These are phyloP conservation scores for Gamsiella multidivaricata DNA, from an alignment of 192 early-diverging fungal genomes.

Conservation along the genomic window DNA sequence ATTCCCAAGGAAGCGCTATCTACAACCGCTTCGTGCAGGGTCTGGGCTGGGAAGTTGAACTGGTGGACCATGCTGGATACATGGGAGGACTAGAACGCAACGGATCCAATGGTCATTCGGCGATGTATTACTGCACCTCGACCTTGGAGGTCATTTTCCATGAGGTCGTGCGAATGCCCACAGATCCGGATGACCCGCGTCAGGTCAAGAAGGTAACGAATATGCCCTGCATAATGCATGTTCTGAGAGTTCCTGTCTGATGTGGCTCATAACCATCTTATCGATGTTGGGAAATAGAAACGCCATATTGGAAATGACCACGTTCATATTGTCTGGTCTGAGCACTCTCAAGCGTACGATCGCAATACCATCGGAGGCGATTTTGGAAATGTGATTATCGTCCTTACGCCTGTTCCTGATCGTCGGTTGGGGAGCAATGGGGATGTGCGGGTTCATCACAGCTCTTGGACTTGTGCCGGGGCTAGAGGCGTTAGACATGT, in stretches of 20 bases:
- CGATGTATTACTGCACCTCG: constrained; percentile 88
- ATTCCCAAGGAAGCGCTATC: constrained; percentile 72
- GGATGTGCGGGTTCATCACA: background rate
- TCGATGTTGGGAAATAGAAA: too few species aligned
- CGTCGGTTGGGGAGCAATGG: constrained; percentile 40
- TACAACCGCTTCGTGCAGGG: constrained; percentile 90
- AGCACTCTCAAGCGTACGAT: constrained; percentile 88
- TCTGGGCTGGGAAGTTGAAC: constrained; percentile 94
- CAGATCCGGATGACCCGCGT: constrained; percentile 79
- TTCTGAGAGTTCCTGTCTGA: too few species aligned
- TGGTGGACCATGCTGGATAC: constrained; percentile 86
- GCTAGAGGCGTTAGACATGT: background rate
- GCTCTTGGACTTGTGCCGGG: background rate
- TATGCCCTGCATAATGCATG: too few species aligned
- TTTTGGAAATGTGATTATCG: constrained; percentile 96
- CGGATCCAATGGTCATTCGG: constrained; percentile 76
- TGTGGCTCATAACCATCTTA: background rate
- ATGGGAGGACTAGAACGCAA: constrained; percentile 87
- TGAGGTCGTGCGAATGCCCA: constrained; percentile 90
- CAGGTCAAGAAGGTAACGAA: constrained; percentile 89
- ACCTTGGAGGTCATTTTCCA: constrained; percentile 93
- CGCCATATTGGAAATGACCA: constrained; percentile 99
- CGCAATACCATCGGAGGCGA: constrained; percentile 94
- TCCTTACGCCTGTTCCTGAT: constrained; percentile 84
- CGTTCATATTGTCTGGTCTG: constrained; percentile 98